Conservation (phyloP, 1,139 yeast genomes). For the Magnusiomyces tetraspermus region DNA sequence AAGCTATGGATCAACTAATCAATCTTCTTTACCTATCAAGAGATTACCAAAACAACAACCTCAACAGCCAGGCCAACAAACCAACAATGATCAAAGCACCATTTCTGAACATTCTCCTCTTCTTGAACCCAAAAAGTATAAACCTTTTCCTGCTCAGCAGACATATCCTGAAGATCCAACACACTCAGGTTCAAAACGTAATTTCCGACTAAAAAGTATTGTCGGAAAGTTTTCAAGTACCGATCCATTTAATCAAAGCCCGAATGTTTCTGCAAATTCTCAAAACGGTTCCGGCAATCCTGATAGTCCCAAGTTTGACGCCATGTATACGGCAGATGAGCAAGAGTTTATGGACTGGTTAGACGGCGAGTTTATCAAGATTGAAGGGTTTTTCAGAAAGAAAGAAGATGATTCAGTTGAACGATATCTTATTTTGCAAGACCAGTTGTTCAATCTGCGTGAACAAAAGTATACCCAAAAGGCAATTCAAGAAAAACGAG, state of each 20-base stretch:
- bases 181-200: not conserved
- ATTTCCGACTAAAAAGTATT: not conserved
- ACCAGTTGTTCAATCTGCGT: constrained; percentile 54
- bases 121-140: constrained; percentile 11
- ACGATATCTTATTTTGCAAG: constrained; percentile 53
- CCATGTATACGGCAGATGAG: constrained; percentile 25
- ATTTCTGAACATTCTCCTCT: constrained; percentile 30
- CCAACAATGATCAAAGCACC: constrained; percentile 7
- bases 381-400: constrained; percentile 49
- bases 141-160: constrained; percentile 3
- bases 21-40: too few species aligned
- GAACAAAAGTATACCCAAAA: constrained; percentile 39
- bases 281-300: not conserved
- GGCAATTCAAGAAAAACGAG: constrained; percentile 10
- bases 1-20: not conserved
- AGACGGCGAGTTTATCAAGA: constrained; percentile 47
- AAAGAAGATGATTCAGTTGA: constrained; percentile 54
- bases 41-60: not conserved
- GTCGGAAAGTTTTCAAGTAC: constrained; percentile 7
- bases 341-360: constrained; percentile 53
- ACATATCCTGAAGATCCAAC: constrained; percentile 5
- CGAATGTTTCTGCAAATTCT: not conserved
- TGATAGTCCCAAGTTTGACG: constrained; percentile 4
- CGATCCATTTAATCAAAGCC: not conserved
- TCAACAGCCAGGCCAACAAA: not conserved